Conservation (phyloP, 2,329 filamentous ascomycete genomes). For the Fusarium burgessii region DNA sequence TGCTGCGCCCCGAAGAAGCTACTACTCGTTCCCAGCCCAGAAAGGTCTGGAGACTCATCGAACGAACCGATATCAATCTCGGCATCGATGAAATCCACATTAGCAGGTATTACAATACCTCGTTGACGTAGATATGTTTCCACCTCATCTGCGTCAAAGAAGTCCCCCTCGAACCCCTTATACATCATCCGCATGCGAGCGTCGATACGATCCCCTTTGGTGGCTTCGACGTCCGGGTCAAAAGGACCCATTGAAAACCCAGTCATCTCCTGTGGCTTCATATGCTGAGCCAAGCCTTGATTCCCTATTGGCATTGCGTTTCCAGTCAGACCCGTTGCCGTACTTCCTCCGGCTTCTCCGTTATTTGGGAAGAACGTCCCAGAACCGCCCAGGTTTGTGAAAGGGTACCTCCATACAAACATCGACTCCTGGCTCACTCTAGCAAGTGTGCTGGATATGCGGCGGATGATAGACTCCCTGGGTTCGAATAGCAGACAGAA, state of each 20-base stretch:
- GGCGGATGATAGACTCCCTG: slow-evolving; percentile 59
- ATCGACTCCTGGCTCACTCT: slow-evolving; percentile 58
- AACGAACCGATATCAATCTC: slow-evolving; percentile 64
- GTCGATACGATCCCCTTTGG: slow-evolving; percentile 59
- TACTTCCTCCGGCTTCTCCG: slow-evolving; percentile 1
- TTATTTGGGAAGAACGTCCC: slow-evolving; percentile 70
- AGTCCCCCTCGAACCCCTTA: slow-evolving; percentile 77
- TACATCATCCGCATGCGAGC: slow-evolving; percentile 64
- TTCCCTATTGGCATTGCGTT: slow-evolving; percentile 51
- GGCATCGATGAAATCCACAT: slow-evolving; percentile 69
- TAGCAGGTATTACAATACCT: slow-evolving; percentile 71
- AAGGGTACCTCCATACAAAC: slow-evolving; percentile 69
- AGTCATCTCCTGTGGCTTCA: slow-evolving; percentile 41
- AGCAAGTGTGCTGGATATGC: slow-evolving; percentile 53
- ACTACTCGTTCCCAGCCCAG: background rate
- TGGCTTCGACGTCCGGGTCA: slow-evolving; percentile 52
- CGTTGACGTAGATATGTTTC: slow-evolving; percentile 77
- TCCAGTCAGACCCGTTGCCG: background rate
- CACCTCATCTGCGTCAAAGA: slow-evolving; percentile 82
- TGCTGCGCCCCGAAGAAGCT: slow-evolving; percentile 29
- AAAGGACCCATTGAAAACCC: slow-evolving; percentile 63
- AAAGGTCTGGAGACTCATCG: slow-evolving; percentile 20
- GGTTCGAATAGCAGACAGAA: slow-evolving; percentile 74
- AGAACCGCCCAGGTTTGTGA: slow-evolving; percentile 74
- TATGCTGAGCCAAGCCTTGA: slow-evolving; percentile 49